phyloP scores from a whole-genome alignment of 331 rosid genomes.

The Stylosanthes scabra region DNA sequence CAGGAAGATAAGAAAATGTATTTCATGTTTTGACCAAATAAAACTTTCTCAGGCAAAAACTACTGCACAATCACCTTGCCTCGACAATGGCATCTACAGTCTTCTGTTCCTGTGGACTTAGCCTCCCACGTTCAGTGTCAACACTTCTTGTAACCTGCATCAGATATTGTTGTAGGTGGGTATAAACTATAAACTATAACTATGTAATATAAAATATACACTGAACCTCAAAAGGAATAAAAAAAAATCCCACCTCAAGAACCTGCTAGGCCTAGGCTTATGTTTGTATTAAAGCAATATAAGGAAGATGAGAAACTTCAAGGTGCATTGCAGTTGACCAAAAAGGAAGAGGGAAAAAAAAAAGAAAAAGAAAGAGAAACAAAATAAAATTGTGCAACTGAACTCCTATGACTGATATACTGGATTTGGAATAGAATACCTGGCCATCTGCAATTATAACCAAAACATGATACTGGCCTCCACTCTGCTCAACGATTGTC shows the following conservation, averaged over 20 bases:
- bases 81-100: conserved; percentile 87
- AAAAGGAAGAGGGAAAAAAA: no score
- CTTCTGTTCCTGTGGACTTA: conserved; percentile 87
- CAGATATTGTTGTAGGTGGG: background rate
- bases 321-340: no score
- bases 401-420: background rate
- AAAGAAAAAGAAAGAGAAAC: no score
- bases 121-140: conserved; percentile 69
- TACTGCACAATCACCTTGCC: conserved; percentile 66
- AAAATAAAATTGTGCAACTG: no score
- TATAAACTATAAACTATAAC: background rate
- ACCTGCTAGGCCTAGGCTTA: no score
- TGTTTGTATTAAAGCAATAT: no score
- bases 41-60: conserved; percentile 13
- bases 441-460: conserved; percentile 96
- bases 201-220: no score
- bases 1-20: conserved; percentile 31
- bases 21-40: background rate
- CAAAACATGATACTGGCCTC: conserved; percentile 92
- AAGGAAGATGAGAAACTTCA: no score
- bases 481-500: conserved; percentile 89
- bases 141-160: conserved; percentile 56
- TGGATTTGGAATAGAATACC: conserved; percentile 51
- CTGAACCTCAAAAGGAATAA: no score
- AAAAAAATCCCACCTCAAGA: no score